Base-by-base conservation (phyloP, 805 yeast species). In the Lachancea sp. region DNA sequence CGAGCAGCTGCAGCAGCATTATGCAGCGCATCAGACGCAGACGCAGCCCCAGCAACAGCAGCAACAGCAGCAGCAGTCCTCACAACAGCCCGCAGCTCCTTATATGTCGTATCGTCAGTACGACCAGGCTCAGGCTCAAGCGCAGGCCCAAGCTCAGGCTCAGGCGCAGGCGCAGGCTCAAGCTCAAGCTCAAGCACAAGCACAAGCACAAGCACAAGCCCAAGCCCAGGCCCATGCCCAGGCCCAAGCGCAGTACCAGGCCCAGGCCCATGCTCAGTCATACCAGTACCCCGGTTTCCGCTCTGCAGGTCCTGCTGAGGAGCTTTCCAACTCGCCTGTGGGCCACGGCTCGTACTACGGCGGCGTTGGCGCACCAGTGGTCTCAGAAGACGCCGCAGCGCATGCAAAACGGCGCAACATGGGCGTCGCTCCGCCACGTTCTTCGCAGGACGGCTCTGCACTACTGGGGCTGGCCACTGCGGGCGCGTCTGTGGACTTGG, bases 231-330 rank as follows among this genome's bases (percentile, higher is more conserved):
- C 42, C 11, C 49, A 45, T 16, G 45, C 45, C n/a, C n/a, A n/a
- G n/a, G n/a, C n/a, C 5, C 45, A 36, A 22, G 40, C 38, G 6
- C 45, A 36, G 19, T 38, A 37, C 5, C 47, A 39, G 20, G 34
- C 44, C 7, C 40, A 34, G 18, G 44, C 43, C 16, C 49, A 46
- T 26, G 45, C 47, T 2, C 35, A 32, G 16, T 22, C 44, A 29
- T 53, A 53, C 38, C 51, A 50, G 36, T 53, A 51, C 27, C 57
- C 57, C 9, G 57, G 57, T 7, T 53, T 53, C 46, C 18, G 36
- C 3, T 6, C 39, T 13, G 17, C 39, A 26, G 31, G 27, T 3
- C 31, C 16, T 29, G 13, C 22, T 18, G 39, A 25, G 31, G 39
- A 36, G 8, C 9, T 36, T 9, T 11, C 27, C 25, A 41, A 27